Percentiles rank a stretch among this genome's conserved stretches.
Conservation (phyloP, 371 early-diverging fungal genomes). For the Smittium culicis region DNA sequence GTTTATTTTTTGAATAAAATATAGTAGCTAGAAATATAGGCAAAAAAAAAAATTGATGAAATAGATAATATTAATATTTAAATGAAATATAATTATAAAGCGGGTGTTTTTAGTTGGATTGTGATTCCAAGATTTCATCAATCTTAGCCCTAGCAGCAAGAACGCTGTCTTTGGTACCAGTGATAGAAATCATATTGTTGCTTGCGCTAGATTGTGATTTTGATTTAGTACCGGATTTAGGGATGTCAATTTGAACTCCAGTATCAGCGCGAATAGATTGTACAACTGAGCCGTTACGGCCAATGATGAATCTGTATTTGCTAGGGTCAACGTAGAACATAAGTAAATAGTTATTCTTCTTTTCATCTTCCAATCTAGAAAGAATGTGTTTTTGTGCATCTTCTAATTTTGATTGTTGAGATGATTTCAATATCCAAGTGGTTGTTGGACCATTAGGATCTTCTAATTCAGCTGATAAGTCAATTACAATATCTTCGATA, state of each 20-base stretch:
- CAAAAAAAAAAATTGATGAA: no score
- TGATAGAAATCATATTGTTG: slow-evolving; percentile 18
- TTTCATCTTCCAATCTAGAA: no score
- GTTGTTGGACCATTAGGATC: slow-evolving; percentile 26
- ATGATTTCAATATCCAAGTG: slow-evolving; percentile 33
- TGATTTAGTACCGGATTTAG: slow-evolving; percentile 21
- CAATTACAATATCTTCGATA: slow-evolving; percentile 12
- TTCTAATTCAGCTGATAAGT: slow-evolving; percentile 8
- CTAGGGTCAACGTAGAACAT: background rate
- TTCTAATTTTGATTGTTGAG: slow-evolving; percentile 25
- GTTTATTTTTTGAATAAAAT: no score
- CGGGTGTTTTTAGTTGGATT: no score
- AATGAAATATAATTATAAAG: no score
- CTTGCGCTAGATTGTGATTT: no score
- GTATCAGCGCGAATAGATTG: slow-evolving; percentile 39
- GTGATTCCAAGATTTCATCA: slow-evolving; percentile 15
- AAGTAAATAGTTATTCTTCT: background rate
- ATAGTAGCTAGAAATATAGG: no score
- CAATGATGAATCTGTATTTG: slow-evolving; percentile 43
- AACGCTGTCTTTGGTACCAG: slow-evolving; percentile 18
- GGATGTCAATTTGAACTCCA: slow-evolving; percentile 38
- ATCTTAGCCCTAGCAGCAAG: slow-evolving; percentile 21
- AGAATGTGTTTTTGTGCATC: slow-evolving; percentile 15
- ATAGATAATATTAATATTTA: no score
- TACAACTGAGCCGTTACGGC: slow-evolving; percentile 42